A percentile compares a stretch with the other conserved stretches of the same genome.
phyloP scores from a whole-genome alignment of 1,284 basidiomycete genomes.

The Sanguinoderma infundibulare region DNA sequence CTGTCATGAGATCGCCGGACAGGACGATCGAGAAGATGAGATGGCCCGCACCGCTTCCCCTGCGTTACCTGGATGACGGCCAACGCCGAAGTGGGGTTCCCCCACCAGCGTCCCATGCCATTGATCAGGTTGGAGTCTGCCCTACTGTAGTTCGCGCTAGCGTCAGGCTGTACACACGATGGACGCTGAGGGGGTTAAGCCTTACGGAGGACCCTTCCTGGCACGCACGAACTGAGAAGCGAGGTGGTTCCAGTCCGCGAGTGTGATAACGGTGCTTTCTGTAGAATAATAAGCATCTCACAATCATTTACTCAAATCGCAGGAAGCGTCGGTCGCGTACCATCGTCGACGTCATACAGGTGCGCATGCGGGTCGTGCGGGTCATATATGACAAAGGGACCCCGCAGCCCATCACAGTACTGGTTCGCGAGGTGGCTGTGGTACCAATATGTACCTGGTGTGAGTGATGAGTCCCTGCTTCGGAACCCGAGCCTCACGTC shows the following conservation, averaged over 20 bases:
- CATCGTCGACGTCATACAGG: conserved; percentile 41
- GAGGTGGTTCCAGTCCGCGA: conserved; percentile 32
- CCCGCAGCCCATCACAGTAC: conserved; percentile 36
- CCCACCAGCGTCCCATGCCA: conserved; percentile 42
- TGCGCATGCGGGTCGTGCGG: conserved; percentile 40
- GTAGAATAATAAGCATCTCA: neutral
- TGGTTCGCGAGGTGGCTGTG: conserved; percentile 28
- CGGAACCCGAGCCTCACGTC: conserved; percentile 38
- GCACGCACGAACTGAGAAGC: conserved; percentile 1
- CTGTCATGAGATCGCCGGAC: neutral
- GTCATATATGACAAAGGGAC: conserved; percentile 47
- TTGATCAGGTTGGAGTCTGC: conserved; percentile 54
- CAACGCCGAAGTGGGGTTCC: conserved; percentile 30
- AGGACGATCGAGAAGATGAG: too few species aligned
- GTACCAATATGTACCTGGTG: conserved; percentile 25
- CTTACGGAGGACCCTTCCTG: conserved; percentile 15
- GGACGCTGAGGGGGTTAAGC: neutral
- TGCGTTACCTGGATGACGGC: conserved; percentile 38
- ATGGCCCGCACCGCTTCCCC: conserved; percentile 42
- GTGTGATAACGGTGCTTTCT: conserved; percentile 30
- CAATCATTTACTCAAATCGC: neutral
- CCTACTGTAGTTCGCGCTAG: neutral
- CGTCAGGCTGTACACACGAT: neutral
- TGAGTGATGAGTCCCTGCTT: too few species aligned
- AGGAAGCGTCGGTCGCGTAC: conserved; percentile 44